phyloP scores from a whole-genome alignment of 2,329 filamentous ascomycete genomes.

The Ophiocordyceps camponoti-saundersi region DNA sequence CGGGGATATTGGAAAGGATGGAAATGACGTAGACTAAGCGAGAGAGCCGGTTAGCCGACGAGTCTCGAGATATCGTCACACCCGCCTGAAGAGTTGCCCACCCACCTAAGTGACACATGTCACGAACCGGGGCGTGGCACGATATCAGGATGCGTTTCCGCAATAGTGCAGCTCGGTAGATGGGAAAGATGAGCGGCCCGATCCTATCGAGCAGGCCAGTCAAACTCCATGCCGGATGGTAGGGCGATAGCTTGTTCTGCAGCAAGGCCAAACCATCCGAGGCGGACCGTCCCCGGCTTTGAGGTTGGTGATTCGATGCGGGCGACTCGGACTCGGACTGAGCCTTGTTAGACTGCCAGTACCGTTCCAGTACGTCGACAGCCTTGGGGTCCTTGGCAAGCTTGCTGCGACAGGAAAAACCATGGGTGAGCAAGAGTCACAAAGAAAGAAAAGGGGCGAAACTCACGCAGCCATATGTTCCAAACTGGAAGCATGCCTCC shows the following conservation, averaged over 20 bases:
- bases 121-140: constrained; percentile 69
- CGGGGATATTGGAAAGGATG: constrained; percentile 76
- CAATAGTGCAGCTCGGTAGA: constrained; percentile 73
- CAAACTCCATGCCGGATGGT: constrained; percentile 78
- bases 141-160: constrained; percentile 81
- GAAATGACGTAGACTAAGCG: constrained; percentile 78
- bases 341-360: constrained; percentile 48
- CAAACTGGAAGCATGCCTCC: constrained; percentile 68
- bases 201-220: constrained; percentile 63
- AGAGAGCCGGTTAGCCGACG: constrained; percentile 3
- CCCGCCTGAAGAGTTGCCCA: background rate
- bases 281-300: constrained; percentile 38
- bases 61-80: constrained; percentile 1
- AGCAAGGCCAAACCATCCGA: constrained; percentile 44
- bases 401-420: constrained; percentile 17
- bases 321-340: constrained; percentile 7
- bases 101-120: constrained; percentile 76
- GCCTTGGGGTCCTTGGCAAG: constrained; percentile 50
- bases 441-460: background rate
- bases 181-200: constrained; percentile 79
- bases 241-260: constrained; percentile 52
- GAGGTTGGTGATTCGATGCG: constrained; percentile 7
- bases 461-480: constrained; percentile 56
- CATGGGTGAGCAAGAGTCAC: background rate
- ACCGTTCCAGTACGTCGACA: constrained; percentile 51